Evolutionary conservation across 441 rosid species (phyloP), one percentile per base, ranked within the genome.

Genomic region (Erysimum cheiri): DNA sequence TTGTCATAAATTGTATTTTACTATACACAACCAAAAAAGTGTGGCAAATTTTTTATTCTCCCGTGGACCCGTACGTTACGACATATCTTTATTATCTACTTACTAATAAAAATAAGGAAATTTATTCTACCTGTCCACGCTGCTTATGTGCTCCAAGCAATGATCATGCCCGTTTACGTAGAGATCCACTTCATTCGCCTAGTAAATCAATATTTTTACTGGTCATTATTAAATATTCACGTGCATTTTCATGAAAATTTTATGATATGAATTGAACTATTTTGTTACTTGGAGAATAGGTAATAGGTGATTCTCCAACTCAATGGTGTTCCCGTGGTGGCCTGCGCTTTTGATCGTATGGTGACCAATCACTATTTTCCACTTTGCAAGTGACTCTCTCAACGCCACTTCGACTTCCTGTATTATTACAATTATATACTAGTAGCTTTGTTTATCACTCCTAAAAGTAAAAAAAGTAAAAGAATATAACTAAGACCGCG

Each of bases 291-390:
- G 55, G 19, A 92, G 93, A 63, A 87, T 80, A 4, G 96, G 95
- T 15, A 92, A 82, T 58, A 92, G 84, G 12, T 37, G 85, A 2
- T 44, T 22, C 9, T 65, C 78, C 26, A 90, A 81, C 78, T 88
- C 98, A 7, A 19, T 40, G 17, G 98, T 92, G 77, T 63, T 72
- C 17, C 91, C 88, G 52, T 91, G 98, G 0, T 79, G 67, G 41
- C 96, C 93, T 2, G 87, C 92, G 32, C 93, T 88, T 74, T 73
- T 83, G 31, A 93, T 91, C 41, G 89, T 83, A 39, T 91, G 97
- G 62, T 89, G 98, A 5, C 96, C 98, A 1, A 93, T 84, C 40
- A 91, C 97, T 37, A 93, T 73, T 76, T 88, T 93, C 98, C 98
- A 89, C 12, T 75, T 81, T 6, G 94, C 88, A 15, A 28, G 37